Base-by-base conservation (phyloP, 2,329 filamentous ascomycete species). In the Colletotrichum sp. region DNA sequence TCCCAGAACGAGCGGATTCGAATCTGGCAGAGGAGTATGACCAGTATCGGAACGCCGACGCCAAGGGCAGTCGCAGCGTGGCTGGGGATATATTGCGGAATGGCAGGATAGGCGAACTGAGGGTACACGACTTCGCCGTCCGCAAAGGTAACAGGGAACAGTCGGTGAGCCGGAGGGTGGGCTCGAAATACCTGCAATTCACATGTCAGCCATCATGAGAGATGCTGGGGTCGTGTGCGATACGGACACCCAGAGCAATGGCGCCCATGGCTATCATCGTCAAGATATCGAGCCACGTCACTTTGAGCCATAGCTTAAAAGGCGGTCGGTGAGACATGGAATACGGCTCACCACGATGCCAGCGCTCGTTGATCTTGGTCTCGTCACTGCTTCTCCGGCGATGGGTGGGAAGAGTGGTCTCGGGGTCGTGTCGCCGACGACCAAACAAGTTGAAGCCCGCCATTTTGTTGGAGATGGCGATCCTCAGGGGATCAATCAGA, bases 81-180 rank as follows among this genome's bases (percentile, higher is more conserved):
- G 80, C 94, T 94, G 26, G 94, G 93, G 12, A 95, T 83, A 80
- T 94, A 93, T 79, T 94, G 92, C 38, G 92, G 90, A 75, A 93
- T 91, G 28, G 94, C 84, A 2, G 93, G 93, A 80, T 94, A 95
- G 28, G 92, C 93, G 78, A 94, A 94, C 76, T 94, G 81, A 0
- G 93, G 93, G 76, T 92, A 90, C 56, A 95, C 92, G 59, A 95
- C 87, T 80, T 94, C 90, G 76, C 92, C 92, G 78, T 94, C 89
- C 14, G 86, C 83, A 80, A 94, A 94, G 43, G 88, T 90, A 48
- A 95, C 88, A 34, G 93, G 89, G 81, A 95, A 95, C 7, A 92
- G 94, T 16, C 93, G 89, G 5, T 89, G 91, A 0, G 93, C 91
- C 0, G 92, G 92, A 0, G 93, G 93, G 7, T 90, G 86, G 4